Evolutionary conservation across 2,329 filamentous ascomycete species (phyloP), one percentile per base, ranked within the genome.

Genomic region (Fusarium denticulatum): DNA sequence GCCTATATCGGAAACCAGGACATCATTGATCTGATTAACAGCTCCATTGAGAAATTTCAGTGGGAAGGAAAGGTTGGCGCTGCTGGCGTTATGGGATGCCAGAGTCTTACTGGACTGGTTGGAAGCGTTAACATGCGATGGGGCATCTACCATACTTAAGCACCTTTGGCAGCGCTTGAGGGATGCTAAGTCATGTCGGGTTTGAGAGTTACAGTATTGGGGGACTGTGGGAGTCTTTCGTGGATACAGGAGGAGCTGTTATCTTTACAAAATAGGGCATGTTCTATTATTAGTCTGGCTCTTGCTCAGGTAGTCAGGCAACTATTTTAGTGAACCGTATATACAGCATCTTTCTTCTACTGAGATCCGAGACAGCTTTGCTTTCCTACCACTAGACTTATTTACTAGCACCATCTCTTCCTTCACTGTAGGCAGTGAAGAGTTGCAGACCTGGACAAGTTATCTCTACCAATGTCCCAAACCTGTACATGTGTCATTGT

Each of bases 21-120:
- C 8, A 57, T 57, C 12, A 57, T 57, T 26, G 39, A 57, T 26
- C 13, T 57, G 22, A 57, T 57, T 5, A 57, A 45, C 18, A n/a
- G 24, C 32, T 57, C 53, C 1, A 57, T 57, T 11, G 18, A 26
- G 3, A 57, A 20, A 30, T 57, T 57, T 16, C 55, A 57, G 55
- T 57, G 55, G 55, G 30, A 57, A 24, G 55, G 55, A 26, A 45
- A 45, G 39, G 55, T 57, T 45, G 55, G 55, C 10, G 39, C 55
- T 46, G 39, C 55, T 36, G 55, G 55, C 28, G 39, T 32, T 0
- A 57, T 57, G 55, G 40, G 40, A 12, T 57, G 55, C 13, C 18
- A 57, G n/a, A 57, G 55, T 43, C 30, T 57, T 16, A 32, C 30
- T 20, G 55, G 55, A 28, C 4, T 57, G 13, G 30, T 46, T 11